A percentile compares a stretch with the other conserved stretches of the same genome.
Conservation (phyloP, 2,329 filamentous ascomycete species). For the Fusarium citri region DNA sequence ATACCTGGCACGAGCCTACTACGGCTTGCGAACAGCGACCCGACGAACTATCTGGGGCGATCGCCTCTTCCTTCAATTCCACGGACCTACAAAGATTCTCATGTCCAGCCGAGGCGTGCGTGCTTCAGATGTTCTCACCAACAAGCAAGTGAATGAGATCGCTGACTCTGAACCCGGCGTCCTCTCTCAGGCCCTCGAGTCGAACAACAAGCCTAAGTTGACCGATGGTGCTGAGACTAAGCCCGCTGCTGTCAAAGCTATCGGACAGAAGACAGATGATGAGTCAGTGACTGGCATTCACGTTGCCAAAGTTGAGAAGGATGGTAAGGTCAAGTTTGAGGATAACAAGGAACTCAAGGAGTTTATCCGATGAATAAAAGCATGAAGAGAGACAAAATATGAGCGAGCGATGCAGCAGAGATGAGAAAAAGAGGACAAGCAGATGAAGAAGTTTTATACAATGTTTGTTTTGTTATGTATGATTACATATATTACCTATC, state of each 20-base stretch:
- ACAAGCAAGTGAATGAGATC: slow-evolving; percentile 88
- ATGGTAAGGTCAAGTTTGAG: slow-evolving; percentile 75
- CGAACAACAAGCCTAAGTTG: slow-evolving; percentile 53
- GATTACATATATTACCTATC: slow-evolving; percentile 23
- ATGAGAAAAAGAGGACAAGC: slow-evolving; percentile 14
- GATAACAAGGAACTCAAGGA: slow-evolving; percentile 69
- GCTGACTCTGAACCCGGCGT: slow-evolving; percentile 82
- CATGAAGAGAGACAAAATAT: neutral
- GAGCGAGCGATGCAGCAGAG: slow-evolving; percentile 13
- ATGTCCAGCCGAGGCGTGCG: slow-evolving; percentile 88
- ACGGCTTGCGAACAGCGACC: slow-evolving; percentile 78
- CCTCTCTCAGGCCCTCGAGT: slow-evolving; percentile 69
- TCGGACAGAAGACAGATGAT: slow-evolving; percentile 46
- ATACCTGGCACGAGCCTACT: slow-evolving; percentile 71
- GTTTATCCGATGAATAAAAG: slow-evolving; percentile 57
- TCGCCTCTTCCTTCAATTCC: slow-evolving; percentile 89
- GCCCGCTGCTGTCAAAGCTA: slow-evolving; percentile 41
- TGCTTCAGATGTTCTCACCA: slow-evolving; percentile 80
- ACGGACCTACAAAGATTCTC: slow-evolving; percentile 85
- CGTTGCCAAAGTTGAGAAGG: slow-evolving; percentile 66
- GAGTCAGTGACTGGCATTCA: slow-evolving; percentile 61
- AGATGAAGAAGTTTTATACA: slow-evolving; percentile 6
- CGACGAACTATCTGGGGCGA: slow-evolving; percentile 93
- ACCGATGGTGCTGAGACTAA: slow-evolving; percentile 27
- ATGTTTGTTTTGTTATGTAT: slow-evolving; percentile 30